These are phyloP conservation scores for Akanthomyces uredinophilus DNA, from an alignment of 2,329 filamentous ascomycete genomes.

Conservation along the genomic window DNA sequence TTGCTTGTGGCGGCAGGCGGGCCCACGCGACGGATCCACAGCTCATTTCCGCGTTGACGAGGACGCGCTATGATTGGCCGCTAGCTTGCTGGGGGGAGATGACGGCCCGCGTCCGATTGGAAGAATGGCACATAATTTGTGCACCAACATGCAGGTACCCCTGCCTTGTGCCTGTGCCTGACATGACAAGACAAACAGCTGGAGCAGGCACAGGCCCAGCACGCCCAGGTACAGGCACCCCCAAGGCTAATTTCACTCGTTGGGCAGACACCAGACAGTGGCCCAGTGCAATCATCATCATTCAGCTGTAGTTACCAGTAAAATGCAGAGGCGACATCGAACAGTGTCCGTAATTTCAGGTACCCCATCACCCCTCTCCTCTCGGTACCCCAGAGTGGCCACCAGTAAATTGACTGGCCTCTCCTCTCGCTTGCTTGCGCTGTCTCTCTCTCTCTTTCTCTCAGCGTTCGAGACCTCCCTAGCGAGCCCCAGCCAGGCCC, in stretches of 20 bases:
- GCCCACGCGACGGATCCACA: slow-evolving; percentile 3
- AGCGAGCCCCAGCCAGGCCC: background rate
- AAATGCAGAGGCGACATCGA: too few relatives aligned
- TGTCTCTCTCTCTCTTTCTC: background rate
- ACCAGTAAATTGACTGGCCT: too few relatives aligned
- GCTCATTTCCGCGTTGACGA: slow-evolving; percentile 10
- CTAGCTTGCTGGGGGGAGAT: background rate
- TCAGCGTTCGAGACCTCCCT: background rate
- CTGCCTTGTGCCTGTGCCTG: background rate
- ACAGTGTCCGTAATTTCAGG: background rate
- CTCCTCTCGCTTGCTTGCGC: background rate
- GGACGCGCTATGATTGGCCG: background rate
- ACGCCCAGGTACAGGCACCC: background rate
- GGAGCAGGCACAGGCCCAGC: background rate
- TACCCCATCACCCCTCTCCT: background rate
- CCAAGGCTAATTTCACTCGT: background rate
- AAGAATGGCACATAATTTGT: background rate
- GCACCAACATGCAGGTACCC: slow-evolving; percentile 9
- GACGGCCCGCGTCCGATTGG: slow-evolving; percentile 15
- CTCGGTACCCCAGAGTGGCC: slow-evolving; percentile 5
- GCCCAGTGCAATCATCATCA: background rate
- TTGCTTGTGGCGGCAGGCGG: background rate
- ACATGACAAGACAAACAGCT: too few relatives aligned
- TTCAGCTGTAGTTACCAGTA: too few relatives aligned
- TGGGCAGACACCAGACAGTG: background rate